phyloP scores from a whole-genome alignment of 306 rosid species.

The Neltuma alba region DNA sequence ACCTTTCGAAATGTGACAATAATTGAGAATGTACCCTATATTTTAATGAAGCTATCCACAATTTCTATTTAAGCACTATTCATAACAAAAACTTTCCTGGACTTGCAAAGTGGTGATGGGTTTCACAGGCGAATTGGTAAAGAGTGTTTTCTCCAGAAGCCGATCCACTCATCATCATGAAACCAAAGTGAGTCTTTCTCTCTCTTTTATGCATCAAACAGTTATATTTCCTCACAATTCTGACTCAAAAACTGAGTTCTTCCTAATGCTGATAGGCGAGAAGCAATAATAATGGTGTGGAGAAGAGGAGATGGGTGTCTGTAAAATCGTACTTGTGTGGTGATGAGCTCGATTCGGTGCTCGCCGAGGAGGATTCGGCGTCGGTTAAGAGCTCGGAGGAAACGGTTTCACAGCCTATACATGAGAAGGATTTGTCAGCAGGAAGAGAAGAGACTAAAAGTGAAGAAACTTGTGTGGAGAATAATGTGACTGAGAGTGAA shows the following conservation, averaged over 20 bases:
- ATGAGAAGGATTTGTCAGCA: conserved; percentile 32
- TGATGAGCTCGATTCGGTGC: conserved; percentile 73
- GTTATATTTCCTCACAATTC: conserved; percentile 3
- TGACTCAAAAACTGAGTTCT: background rate
- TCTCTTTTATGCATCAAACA: background rate
- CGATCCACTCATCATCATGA: conserved; percentile 51
- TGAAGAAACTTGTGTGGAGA: conserved; percentile 56
- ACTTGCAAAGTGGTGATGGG: conserved; percentile 60
- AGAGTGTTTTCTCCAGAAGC: conserved; percentile 75
- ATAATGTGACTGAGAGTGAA: conserved; percentile 22
- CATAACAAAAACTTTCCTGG: conserved; percentile 13
- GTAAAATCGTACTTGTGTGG: conserved; percentile 92
- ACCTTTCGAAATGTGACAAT: conserved; percentile 23
- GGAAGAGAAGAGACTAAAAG: conserved; percentile 40
- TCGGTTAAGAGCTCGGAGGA: conserved; percentile 66
- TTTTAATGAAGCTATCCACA: conserved; percentile 40
- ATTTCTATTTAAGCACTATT: conserved; percentile 26
- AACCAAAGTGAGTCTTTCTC: conserved; percentile 52
- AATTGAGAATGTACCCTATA: conserved; percentile 42
- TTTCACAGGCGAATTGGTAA: conserved; percentile 74
- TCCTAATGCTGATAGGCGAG: conserved; percentile 47
- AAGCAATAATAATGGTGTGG: conserved; percentile 47
- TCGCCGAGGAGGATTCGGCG: conserved; percentile 74
- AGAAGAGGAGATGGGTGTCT: conserved; percentile 72
- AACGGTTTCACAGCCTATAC: conserved; percentile 57